Percentiles rank a stretch among this genome's conserved stretches.
Conservation (phyloP, 768 basidiomycete genomes). For the Kondoa subrosea region DNA sequence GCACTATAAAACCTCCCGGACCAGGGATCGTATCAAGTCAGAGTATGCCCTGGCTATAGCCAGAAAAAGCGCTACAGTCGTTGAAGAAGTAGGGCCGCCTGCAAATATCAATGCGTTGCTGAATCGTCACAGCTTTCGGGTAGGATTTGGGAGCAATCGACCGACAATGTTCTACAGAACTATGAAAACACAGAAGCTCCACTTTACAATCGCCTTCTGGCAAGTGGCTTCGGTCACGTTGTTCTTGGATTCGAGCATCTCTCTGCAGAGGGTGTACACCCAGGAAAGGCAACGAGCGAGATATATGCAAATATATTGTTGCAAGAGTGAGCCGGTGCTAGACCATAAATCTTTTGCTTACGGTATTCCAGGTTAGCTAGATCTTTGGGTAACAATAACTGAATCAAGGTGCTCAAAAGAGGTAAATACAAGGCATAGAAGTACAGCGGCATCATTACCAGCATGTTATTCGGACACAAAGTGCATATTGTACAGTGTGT, state of each 20-base stretch:
- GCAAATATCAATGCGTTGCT: too few species aligned
- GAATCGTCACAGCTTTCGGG: slow-evolving; percentile 3
- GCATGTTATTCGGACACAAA: too few species aligned
- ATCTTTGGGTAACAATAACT: background rate
- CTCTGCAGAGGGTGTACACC: background rate
- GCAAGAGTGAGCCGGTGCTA: background rate
- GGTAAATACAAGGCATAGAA: too few species aligned
- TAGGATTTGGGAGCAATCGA: background rate
- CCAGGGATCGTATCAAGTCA: background rate
- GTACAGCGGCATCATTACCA: too few species aligned
- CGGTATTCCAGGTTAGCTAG: background rate
- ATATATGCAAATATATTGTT: background rate
- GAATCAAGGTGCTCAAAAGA: too few species aligned
- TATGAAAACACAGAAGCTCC: background rate
- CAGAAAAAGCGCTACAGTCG: background rate
- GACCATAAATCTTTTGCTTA: background rate
- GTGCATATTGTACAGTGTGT: too few species aligned
- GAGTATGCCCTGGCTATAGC: background rate
- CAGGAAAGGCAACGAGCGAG: background rate
- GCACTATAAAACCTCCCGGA: background rate
- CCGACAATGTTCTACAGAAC: background rate
- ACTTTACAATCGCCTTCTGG: background rate
- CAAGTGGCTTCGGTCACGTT: background rate
- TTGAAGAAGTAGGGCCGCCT: too few species aligned
- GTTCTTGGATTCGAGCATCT: slow-evolving; percentile 6